These are phyloP conservation scores for Sicyos baderoa DNA, from an alignment of 306 rosid species.

Conservation along the genomic window DNA sequence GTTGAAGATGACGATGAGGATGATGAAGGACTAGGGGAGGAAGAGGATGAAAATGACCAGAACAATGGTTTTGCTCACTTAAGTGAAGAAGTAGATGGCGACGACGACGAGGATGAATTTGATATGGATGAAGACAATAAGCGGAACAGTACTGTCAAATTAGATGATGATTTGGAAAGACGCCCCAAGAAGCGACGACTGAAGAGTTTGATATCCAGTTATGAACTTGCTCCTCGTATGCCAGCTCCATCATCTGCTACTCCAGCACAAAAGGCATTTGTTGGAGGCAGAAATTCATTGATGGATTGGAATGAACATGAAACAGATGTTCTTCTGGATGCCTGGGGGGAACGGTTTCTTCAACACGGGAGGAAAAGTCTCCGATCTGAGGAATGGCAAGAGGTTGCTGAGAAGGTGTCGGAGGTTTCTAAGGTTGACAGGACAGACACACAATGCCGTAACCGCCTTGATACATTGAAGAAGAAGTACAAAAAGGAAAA, in stretches of 20 bases:
- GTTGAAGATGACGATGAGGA: conserved; percentile 42
- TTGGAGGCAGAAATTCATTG: conserved; percentile 59
- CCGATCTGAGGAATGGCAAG: conserved; percentile 86
- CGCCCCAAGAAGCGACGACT: conserved; percentile 67
- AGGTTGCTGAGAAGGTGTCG: conserved; percentile 77
- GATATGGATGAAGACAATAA: conserved; percentile 34
- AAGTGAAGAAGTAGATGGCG: conserved; percentile 33
- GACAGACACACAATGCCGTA: conserved; percentile 78
- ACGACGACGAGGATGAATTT: conserved; percentile 27
- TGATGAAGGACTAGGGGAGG: conserved; percentile 39
- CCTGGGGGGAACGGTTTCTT: conserved; percentile 82
- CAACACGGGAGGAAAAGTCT: conserved; percentile 83
- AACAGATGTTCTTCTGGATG: conserved; percentile 67
- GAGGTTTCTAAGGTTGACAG: conserved; percentile 64
- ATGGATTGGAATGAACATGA: conserved; percentile 79
- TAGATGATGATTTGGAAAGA: conserved; percentile 43
- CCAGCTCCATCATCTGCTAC: conserved; percentile 33
- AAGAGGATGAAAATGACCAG: conserved; percentile 42
- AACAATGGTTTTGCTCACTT: conserved; percentile 31
- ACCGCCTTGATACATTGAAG: conserved; percentile 77
- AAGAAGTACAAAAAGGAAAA: conserved; percentile 87
- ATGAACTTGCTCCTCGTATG: conserved; percentile 63
- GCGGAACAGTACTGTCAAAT: conserved; percentile 24
- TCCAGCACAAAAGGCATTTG: conserved; percentile 41
- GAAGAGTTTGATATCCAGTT: conserved; percentile 64